Evolutionary conservation across 441 rosid species (phyloP).

Genomic region (Populus hybrid): DNA sequence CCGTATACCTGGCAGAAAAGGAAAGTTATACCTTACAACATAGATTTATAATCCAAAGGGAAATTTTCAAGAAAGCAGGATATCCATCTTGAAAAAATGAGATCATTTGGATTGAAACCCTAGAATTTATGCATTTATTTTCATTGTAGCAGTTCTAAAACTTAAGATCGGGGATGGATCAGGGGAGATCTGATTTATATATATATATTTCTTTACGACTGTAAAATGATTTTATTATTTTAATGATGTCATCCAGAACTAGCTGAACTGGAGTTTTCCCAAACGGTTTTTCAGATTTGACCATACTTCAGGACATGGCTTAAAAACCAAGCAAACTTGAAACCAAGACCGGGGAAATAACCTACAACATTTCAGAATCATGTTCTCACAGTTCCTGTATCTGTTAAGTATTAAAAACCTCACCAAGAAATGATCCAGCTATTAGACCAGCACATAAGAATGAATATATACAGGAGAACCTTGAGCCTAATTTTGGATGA

Average conservation of each 20-base stretch:
- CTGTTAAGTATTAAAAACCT: background rate
- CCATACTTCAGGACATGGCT: background rate
- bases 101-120: background rate
- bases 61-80: no score
- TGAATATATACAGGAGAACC: background rate
- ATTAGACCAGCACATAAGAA: background rate
- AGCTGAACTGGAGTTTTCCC: background rate
- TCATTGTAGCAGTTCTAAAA: background rate
- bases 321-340: background rate
- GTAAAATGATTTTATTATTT: background rate
- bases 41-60: background rate
- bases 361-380: background rate
- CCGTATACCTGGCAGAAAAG: conserved; percentile 76
- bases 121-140: background rate
- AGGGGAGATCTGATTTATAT: no score
- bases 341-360: background rate
- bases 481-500: background rate
- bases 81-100: background rate
- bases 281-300: background rate
- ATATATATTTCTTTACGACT: background rate
- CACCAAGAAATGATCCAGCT: background rate
- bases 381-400: background rate
- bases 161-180: background rate
- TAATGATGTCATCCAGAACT: background rate
- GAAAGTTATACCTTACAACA: background rate